phyloP scores from a whole-genome alignment of 768 basidiomycete species.

The Collybia sordida region DNA sequence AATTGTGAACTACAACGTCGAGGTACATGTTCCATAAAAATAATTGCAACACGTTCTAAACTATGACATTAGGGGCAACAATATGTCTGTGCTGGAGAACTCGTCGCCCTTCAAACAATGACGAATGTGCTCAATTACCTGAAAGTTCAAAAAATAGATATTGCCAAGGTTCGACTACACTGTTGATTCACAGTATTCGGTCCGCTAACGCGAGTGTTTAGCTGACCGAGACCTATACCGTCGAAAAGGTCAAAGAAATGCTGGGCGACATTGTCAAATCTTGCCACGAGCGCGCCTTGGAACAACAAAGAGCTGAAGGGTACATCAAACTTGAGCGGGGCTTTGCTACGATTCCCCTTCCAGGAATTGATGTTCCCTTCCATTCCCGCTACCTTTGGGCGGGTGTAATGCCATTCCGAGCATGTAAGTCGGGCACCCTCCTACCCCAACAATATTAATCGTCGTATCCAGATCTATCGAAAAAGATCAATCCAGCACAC shows the following conservation, averaged over 20 bases:
- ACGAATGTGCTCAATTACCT: conserved; percentile 96
- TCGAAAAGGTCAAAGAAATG: conserved; percentile 97
- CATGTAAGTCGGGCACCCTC: conserved; percentile 59
- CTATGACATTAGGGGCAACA: conserved; percentile 78
- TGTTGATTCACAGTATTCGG: conserved; percentile 1
- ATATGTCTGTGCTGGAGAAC: conserved; percentile 98
- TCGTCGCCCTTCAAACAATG: conserved; percentile 88
- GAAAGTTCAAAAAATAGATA: conserved; percentile 95
- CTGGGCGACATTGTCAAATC: conserved; percentile 87
- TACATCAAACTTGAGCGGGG: conserved; percentile 95
- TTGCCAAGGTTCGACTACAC: conserved; percentile 58
- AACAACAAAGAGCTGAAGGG: conserved; percentile 79
- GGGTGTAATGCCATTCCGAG: conserved; percentile 95
- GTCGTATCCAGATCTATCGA: conserved; percentile 73
- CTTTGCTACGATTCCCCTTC: conserved; percentile 92
- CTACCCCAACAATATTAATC: neutral
- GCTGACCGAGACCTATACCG: conserved; percentile 83
- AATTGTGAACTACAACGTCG: conserved; percentile 96
- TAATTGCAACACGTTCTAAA: no score
- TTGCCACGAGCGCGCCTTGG: conserved; percentile 72
- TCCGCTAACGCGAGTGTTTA: conserved; percentile 24
- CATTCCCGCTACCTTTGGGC: conserved; percentile 99
- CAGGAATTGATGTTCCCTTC: conserved; percentile 99
- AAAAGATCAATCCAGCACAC: conserved; percentile 92
- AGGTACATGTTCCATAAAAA: conserved; percentile 45